Conservation (phyloP, 768 basidiomycete species). For the Agaricus bisporus region DNA sequence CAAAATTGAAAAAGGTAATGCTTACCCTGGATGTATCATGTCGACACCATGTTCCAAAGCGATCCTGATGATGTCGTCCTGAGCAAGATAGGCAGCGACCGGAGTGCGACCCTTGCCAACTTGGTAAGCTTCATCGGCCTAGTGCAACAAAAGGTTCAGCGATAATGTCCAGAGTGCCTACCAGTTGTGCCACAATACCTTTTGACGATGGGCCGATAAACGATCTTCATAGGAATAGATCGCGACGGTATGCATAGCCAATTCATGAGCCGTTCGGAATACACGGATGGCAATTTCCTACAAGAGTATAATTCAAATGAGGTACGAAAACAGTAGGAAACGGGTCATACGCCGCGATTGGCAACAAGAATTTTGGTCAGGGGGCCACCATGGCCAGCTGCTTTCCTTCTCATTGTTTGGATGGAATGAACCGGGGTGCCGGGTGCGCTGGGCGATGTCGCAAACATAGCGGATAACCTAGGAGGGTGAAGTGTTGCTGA, state of each 20-base stretch:
- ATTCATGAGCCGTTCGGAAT: constrained; percentile 96
- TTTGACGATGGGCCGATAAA: constrained; percentile 94
- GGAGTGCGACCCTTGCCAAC: constrained; percentile 96
- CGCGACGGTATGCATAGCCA: constrained; percentile 98
- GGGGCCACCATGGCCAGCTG: constrained; percentile 86
- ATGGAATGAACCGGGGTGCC: constrained; percentile 88
- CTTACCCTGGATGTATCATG: constrained; percentile 98
- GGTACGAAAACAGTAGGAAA: constrained; percentile 5
- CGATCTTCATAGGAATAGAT: constrained; percentile 98
- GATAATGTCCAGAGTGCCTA: constrained; percentile 15
- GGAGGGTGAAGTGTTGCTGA: constrained; percentile 56
- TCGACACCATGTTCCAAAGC: constrained; percentile 98
- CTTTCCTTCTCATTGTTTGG: constrained; percentile 85
- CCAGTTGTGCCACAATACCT: constrained; percentile 43
- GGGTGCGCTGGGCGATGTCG: constrained; percentile 68
- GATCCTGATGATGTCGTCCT: constrained; percentile 94
- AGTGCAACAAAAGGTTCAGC: constrained; percentile 19
- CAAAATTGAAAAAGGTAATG: constrained; percentile 8
- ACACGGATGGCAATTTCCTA: constrained; percentile 99
- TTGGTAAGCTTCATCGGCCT: constrained; percentile 98
- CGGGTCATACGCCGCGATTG: constrained; percentile 72
- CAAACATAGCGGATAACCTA: constrained; percentile 66
- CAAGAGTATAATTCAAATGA: constrained; percentile 12
- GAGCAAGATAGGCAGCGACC: constrained; percentile 94
- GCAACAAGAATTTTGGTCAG: constrained; percentile 90